Percentiles rank a stretch among this genome's conserved stretches.
Evolutionary conservation across 1,284 basidiomycete genomes (phyloP).

Genomic region (Pseudomicrostroma phylloplanum): DNA sequence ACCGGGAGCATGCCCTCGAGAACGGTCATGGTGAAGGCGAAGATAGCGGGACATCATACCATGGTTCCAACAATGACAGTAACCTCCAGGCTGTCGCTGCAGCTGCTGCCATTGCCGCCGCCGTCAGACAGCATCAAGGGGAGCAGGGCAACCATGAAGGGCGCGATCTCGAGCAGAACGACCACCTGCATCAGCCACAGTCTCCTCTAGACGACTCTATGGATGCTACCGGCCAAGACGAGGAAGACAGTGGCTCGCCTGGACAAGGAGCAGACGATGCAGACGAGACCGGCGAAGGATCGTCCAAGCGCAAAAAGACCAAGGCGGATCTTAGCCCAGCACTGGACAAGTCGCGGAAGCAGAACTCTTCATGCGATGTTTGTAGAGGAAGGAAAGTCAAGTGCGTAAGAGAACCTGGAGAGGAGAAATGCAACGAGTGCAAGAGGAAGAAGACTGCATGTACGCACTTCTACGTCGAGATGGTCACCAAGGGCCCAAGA

Average conservation of each 20-base stretch:
- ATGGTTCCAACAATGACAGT: neutral
- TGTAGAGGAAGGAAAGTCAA: conserved; percentile 39
- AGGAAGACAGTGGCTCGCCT: neutral
- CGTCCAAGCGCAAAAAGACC: too few species aligned
- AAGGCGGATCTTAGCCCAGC: too few species aligned
- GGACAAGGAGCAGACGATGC: too few species aligned
- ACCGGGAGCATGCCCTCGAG: too few species aligned
- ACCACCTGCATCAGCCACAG: neutral
- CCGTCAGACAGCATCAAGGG: neutral
- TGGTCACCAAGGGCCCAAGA: conserved; percentile 33
- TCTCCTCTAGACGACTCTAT: neutral
- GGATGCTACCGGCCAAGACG: neutral
- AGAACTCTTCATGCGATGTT: conserved; percentile 40
- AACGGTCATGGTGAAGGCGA: too few species aligned
- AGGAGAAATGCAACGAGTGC: conserved; percentile 37
- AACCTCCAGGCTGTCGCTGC: conserved; percentile 3
- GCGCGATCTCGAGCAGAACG: neutral
- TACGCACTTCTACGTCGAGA: conserved; percentile 37
- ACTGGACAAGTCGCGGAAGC: conserved; percentile 24
- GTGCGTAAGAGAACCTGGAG: conserved; percentile 29
- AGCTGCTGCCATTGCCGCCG: conserved; percentile 6
- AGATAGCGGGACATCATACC: neutral
- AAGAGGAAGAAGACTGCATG: conserved; percentile 39
- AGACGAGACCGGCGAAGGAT: too few species aligned
- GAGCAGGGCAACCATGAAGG: neutral